Evolutionary conservation across 768 basidiomycete genomes (phyloP).

Genomic region (Clitopilus hobsonii): DNA sequence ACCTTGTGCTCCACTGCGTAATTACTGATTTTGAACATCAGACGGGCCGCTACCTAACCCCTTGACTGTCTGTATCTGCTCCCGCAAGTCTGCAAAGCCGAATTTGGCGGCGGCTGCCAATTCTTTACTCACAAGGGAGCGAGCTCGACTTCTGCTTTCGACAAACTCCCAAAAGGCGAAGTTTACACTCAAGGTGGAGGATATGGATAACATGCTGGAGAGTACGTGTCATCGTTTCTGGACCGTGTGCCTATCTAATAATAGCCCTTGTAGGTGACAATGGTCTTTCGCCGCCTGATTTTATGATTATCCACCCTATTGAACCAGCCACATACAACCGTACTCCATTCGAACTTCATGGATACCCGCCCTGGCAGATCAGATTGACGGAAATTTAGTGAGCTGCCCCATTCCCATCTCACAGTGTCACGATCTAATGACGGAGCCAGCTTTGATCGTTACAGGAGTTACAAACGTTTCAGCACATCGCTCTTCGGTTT

Average conservation of each 20-base stretch:
- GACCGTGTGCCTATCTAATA: constrained; percentile 2
- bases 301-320: constrained; percentile 70
- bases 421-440: background rate
- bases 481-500: constrained; percentile 9
- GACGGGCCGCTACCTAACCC: background rate
- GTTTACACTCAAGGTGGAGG: constrained; percentile 37
- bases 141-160: constrained; percentile 4
- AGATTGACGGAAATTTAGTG: constrained; percentile 77
- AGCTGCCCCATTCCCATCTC: constrained; percentile 17
- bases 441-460: background rate
- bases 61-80: constrained; percentile 51
- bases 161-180: background rate
- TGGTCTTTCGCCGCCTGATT: constrained; percentile 64
- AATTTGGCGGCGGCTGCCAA: constrained; percentile 54
- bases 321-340: constrained; percentile 28
- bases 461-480: constrained; percentile 3
- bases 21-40: background rate
- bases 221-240: constrained; percentile 31
- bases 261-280: constrained; percentile 34
- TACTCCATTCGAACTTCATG: constrained; percentile 60
- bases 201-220: constrained; percentile 51
- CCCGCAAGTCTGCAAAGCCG: constrained; percentile 59
- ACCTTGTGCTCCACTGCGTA: no score
- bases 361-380: constrained; percentile 86
- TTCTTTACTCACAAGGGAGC: constrained; percentile 31